Evolutionary conservation across 2,329 filamentous ascomycete species (phyloP), one percentile per base, ranked within the genome.

Genomic region (Monosporascus sp.): DNA sequence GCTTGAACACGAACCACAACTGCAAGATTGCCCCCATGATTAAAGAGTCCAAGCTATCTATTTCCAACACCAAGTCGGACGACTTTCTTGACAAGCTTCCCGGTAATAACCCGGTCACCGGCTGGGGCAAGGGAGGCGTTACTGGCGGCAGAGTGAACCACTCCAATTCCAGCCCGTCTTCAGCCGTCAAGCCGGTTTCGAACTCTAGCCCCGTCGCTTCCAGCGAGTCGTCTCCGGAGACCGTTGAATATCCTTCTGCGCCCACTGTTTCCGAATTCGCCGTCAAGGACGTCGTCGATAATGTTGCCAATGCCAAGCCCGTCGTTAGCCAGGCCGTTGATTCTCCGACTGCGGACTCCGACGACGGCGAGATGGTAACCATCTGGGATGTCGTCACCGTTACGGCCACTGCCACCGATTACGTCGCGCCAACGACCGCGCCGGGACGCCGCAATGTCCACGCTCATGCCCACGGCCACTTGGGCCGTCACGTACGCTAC

Each of bases 101-200:
- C 2, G 81, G 84, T 28, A 71, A 76, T 66, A 80, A 81, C 69
- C 73, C 75, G 3, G 64, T 84, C n/a, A 72, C 73, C 38, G 77
- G 79, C 46, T 86, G 77, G 74, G 62, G 67, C 28, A 74, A 73
- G 53, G 79, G 79, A 53, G 65, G 59, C 20, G 59, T 57, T 9
- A 48, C 38, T 45, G 50, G 51, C 37, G 55, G 51, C 48, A 51
- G 47, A 22, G 58, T 54, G 24, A 46, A 53, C 37, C 51, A 50
- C 38, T 54, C 57, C 7, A 41, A 37, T 28, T 56, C 56, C n/a
- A 51, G 46, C 18, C 26, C 52, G 26, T 54, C 57, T 7, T 18
- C 38, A 31, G 22, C 37, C n/a, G 38, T 26, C 14, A 31, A 14
- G 15, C 5, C 24, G 20, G 48, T 5, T 37, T 44, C 37, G 15